Evolutionary conservation across 2,329 filamentous ascomycete species (phyloP), one percentile per base, ranked within the genome.

Genomic region (Aspergillus carbonarius): DNA sequence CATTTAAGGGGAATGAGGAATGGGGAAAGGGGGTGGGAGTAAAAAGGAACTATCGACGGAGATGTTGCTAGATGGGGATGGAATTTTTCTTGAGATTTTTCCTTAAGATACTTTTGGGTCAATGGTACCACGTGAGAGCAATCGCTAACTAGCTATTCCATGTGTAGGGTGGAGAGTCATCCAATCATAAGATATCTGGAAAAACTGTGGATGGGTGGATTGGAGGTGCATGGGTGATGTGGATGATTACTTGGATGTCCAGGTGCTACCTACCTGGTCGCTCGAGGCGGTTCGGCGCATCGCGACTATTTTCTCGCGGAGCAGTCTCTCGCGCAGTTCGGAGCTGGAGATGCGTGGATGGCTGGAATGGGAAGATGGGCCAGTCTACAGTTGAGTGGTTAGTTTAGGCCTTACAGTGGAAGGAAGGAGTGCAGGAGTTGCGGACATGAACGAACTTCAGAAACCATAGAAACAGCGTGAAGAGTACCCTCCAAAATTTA

Each of bases 231-330:
- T 52, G 54, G 15, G 17, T 48, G n/a, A 25, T 51, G 17, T 9
- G 5, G 51, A 50, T 50, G 17, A 47, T 49, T 60, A 55, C 40
- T 58, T 53, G 20, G 34, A 54, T 54, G 57, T 49, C 50, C 58
- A 50, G 27, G 51, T 57, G 53, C 57, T 61, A 66, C 66, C 65
- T 66, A 67, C 63, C 63, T 73, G 66, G 46, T 65, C 58, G 53
- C 48, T 60, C 48, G 59, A 58, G 51, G 65, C 66, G 55, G 64
- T 66, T 52, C 72, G 70, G 46, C 73, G 71, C 61, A 73, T 66
- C 20, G 75, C 74, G 54, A 73, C 70, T 18, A 76, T 55, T 55
- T 68, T 74, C 60, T 77, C 75, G 54, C 70, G 73, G 8, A 76
- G 70, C 18, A 76, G 62, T 57, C 63, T 73, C 64, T 77, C 73